These are phyloP conservation scores for Blastobotrys apis DNA, from an alignment of 1,139 yeast species.

Conservation along the genomic window DNA sequence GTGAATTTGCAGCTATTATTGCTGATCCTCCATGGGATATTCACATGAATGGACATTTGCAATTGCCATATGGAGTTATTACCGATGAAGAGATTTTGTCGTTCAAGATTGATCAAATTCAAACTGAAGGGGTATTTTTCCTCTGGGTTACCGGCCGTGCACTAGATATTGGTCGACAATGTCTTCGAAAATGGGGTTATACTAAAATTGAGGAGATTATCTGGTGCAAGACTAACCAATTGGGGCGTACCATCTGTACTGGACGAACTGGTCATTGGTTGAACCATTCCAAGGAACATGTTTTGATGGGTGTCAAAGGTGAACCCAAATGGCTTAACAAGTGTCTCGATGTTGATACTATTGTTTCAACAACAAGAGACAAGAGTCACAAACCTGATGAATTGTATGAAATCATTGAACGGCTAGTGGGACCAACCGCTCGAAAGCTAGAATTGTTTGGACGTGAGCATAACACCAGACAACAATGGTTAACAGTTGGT, in stretches of 20 bases:
- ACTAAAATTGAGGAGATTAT: conserved; percentile 69
- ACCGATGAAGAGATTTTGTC: conserved; percentile 52
- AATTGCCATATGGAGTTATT: conserved; percentile 56
- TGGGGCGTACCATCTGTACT: conserved; percentile 83
- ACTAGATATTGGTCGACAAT: conserved; percentile 77
- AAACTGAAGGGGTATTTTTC: conserved; percentile 75
- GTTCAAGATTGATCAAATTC: conserved; percentile 63
- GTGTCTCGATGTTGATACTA: conserved; percentile 65
- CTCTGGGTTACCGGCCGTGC: conserved; percentile 96
- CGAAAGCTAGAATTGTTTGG: conserved; percentile 88
- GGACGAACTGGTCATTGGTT: conserved; percentile 98
- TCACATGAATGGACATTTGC: conserved; percentile 32
- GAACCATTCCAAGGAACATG: conserved; percentile 90
- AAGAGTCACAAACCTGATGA: conserved; percentile 92
- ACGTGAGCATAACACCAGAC: conserved; percentile 74
- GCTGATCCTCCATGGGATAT: conserved; percentile 57
- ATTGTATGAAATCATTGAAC: conserved; percentile 73
- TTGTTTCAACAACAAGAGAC: conserved; percentile 81
- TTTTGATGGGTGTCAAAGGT: conserved; percentile 81
- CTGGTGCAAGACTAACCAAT: conserved; percentile 88
- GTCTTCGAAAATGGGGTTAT: conserved; percentile 80
- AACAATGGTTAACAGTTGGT: conserved; percentile 89
- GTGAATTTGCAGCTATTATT: conserved; percentile 80
- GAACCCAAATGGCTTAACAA: conserved; percentile 67
- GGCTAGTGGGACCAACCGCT: conserved; percentile 71